Evolutionary conservation across 1,284 basidiomycete species (phyloP), one percentile per base, ranked within the genome.

Genomic region (Austroboletus niveus): DNA sequence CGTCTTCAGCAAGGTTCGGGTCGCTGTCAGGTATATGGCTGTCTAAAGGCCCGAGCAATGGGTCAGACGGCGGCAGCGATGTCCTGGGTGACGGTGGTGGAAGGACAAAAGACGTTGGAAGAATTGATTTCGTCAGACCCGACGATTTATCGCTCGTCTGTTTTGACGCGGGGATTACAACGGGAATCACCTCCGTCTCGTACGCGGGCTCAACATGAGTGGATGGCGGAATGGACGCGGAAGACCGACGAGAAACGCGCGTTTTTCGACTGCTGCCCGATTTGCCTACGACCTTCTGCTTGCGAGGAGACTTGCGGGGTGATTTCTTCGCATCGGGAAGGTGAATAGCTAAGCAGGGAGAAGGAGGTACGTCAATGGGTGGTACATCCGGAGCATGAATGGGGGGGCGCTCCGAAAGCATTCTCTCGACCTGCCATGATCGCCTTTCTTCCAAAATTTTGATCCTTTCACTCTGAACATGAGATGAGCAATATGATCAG

Each of bases 1-100:
- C 29, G n/a, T 29, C 39, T 12, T 55, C 49, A 8, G n/a, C 5
- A 12, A 38, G 7, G 29, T 49, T 14, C 48, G 54, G 38, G 36
- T 52, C 27, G 31, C 8, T 41, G 46, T 49, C 48, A 31, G 57
- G 49, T 27, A 56, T 20, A 47, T 56, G 49, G 44, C 35, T 48
- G 14, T 57, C 42, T 51, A 52, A 46, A 17, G 53, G 45, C 15
- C 36, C 59, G 11, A 56, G 61, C 44, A 58, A 46, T 7, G 55
- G 65, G 57, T 54, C 59, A 42, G 50, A 63, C 49, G 51, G 72
- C 12, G 78, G 83, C 36, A 84, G 63, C 1, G 84, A 76, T 1
- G 84, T 75, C 27, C 77, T 75, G 14, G 85, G 85, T 10, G 86
- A 87, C 1, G 83, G 87, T 1, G 85, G 87, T 14, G 87, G 87